A percentile compares a stretch with the other conserved stretches of the same genome.
Evolutionary conservation across 805 yeast genomes (phyloP).

Genomic region (Lachancea fermentati): DNA sequence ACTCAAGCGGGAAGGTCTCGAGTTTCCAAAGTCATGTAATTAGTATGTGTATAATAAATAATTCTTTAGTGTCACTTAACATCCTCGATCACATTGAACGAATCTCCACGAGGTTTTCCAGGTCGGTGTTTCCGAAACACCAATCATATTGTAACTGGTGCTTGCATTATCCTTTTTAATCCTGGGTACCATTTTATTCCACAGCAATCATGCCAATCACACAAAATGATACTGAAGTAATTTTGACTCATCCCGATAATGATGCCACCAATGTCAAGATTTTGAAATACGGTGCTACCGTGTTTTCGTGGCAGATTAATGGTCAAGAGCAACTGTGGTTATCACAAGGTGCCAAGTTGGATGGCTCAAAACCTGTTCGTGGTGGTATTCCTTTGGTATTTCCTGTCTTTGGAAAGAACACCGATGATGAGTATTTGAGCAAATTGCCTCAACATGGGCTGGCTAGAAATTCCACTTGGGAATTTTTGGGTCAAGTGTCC

Average conservation of each 20-base stretch:
- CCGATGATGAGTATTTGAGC: conserved; percentile 50
- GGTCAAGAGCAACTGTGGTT: conserved; percentile 83
- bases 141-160: no score
- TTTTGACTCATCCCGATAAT: conserved; percentile 49
- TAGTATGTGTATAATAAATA: neutral
- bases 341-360: conserved; percentile 70
- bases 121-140: no score
- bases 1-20: neutral
- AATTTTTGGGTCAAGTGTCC: conserved; percentile 79
- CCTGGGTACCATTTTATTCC: no score
- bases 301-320: conserved; percentile 69
- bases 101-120: neutral
- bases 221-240: conserved; percentile 58
- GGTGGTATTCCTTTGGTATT: conserved; percentile 97
- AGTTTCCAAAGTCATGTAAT: neutral
- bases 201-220: conserved; percentile 51
- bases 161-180: no score
- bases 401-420: conserved; percentile 82
- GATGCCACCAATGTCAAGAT: conserved; percentile 55
- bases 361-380: conserved; percentile 90
- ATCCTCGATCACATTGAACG: neutral
- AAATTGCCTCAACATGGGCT: conserved; percentile 93
- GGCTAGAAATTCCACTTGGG: conserved; percentile 90
- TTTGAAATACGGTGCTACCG: conserved; percentile 84
- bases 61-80: neutral